Evolutionary conservation across 768 basidiomycete species (phyloP), one percentile per base, ranked within the genome.

Genomic region (Sutorius australiensis): DNA sequence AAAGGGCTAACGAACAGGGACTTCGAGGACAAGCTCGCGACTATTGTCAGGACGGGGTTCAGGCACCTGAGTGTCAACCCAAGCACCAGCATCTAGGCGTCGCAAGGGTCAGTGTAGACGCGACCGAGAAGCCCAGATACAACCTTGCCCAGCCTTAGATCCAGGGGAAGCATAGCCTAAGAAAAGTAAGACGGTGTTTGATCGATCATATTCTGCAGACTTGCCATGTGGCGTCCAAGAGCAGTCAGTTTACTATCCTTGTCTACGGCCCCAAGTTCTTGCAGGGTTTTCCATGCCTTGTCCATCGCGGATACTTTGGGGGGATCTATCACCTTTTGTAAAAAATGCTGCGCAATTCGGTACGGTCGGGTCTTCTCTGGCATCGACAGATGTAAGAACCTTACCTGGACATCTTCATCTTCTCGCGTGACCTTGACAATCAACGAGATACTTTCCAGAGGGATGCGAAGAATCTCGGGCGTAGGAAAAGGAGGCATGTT

Each of bases 391-490:
- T 40, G 24, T 61, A 43, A 60, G 51, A n/a, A 67, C 48, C 43
- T 34, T 34, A 84, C 88, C 70, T 85, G 86, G 40, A 92, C 87
- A 63, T 95, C 88, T 55, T 85, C 85, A 9, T 85, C 74, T 62
- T 87, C 83, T 43, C 85, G 74, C 73, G 85, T 86, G 5, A 82
- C 84, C 68, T 95, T 98, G 33, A 93, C 86, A 5, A 86, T 81
- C 50, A 98, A 72, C 6, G 84, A 84, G 33, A 95, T 77, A 31
- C 80, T 86, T 66, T 97, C 93, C 27, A 98, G 70, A 3, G 94
- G 91, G 6, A 90, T 87, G 16, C 94, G 79, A 34, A 89, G 75
- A 43, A 98, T 95, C 70, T 98, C 95, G 0, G 95, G 95, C 0
- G 86, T 73, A 6, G 93, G 84, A 67, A 87, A 93, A 9, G 76